Evolutionary conservation across 345 rosid species (phyloP).

Genomic region (Pistacia integerrima): DNA sequence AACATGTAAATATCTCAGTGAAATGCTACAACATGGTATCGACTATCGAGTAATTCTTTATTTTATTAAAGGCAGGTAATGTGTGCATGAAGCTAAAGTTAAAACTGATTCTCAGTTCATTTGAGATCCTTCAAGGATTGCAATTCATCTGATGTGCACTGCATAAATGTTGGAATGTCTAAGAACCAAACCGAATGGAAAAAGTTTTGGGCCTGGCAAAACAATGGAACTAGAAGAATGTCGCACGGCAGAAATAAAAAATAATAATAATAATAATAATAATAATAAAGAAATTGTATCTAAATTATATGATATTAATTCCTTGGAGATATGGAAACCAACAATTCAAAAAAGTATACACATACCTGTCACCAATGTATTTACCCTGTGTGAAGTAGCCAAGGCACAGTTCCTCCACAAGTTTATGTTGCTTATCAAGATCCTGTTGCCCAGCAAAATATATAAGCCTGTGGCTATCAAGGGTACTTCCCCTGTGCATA

Average conservation of each 20-base stretch:
- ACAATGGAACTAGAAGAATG: neutral
- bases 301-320: neutral
- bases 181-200: neutral
- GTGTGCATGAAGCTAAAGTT: neutral
- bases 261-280: too few relatives aligned
- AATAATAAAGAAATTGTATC: neutral
- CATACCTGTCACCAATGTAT: conserved; percentile 77
- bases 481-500: conserved; percentile 62
- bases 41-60: too few relatives aligned
- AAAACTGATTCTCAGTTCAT: neutral
- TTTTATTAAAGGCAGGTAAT: neutral
- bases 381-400: conserved; percentile 93
- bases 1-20: neutral
- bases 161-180: neutral
- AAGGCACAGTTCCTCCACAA: conserved; percentile 73
- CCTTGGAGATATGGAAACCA: neutral
- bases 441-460: conserved; percentile 65
- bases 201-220: neutral
- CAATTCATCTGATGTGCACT: neutral
- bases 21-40: too few relatives aligned
- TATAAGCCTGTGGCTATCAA: conserved; percentile 91
- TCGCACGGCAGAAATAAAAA: neutral
- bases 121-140: neutral
- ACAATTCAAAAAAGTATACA: neutral
- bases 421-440: conserved; percentile 70